Base-by-base conservation (phyloP, 169 alveolate genomes). In the Plasmodium malariae region DNA sequence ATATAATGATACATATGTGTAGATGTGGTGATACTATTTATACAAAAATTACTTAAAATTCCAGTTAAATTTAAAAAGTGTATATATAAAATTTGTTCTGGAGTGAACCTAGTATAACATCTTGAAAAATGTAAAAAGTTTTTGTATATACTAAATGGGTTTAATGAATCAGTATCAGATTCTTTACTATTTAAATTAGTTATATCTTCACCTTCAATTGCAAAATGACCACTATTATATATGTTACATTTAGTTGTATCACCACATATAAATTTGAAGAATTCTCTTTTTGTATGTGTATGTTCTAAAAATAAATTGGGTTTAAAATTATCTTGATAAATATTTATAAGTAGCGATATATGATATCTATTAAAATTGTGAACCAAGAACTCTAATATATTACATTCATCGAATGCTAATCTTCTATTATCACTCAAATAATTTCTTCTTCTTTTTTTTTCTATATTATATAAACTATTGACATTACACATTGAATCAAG, bases 51-150 rank as follows among this genome's bases (percentile, higher is more conserved):
- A 74, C 88, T 74, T 62, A 74, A 40, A 17, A 74, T 36, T 60
- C 88, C 88, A 0, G 76, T 45, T 45, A 74, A 40, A 26, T 74
- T 74, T 40, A 60, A 60, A 43, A 74, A 74, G 67, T 74, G 88
- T 3, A 40, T 54, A 28, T 60, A 74, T 49, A 74, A 60, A 36
- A 62, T 60, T 24, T 74, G 69, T 9, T 74, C 43, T 1, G 45
- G 49, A 19, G 63, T 30, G 40, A 60, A 74, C 11, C 40, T 3
- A 14, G 6, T 37, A 48, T 74, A 74, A 74, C 34, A 7, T 60
- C 24, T 59, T 48, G 69, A 28, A 45, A 74, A 74, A 74, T 60
- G 37, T 11, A 6, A 59, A 74, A 17, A 74, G 60, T 74, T 74
- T 37, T 32, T 14, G 12, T 74, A 60, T 32, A 62, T 6, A 40